These are phyloP conservation scores for Andrographis paniculata DNA, from an alignment of 305 asterid genomes.

Conservation along the genomic window DNA sequence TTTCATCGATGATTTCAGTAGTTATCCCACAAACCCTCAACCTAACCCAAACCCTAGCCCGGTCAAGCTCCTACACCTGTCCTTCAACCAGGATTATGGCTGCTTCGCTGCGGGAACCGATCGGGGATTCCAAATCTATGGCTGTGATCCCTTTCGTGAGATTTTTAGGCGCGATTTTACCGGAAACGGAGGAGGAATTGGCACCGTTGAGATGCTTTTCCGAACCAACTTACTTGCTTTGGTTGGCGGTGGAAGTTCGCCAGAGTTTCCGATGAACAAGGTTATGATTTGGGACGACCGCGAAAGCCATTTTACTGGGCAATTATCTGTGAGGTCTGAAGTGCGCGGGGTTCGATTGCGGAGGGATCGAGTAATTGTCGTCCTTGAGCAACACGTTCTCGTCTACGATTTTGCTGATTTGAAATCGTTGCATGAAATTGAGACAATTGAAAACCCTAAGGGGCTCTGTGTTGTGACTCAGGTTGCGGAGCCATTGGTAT, in stretches of 20 bases:
- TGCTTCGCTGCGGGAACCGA: constrained; percentile 77
- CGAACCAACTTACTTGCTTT: constrained; percentile 76
- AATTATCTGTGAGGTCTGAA: constrained; percentile 68
- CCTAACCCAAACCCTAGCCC: constrained; percentile 20
- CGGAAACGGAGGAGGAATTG: constrained; percentile 65
- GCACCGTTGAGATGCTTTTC: constrained; percentile 82
- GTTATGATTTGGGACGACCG: constrained; percentile 98
- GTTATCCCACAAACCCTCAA: constrained; percentile 4
- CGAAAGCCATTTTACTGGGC: constrained; percentile 70
- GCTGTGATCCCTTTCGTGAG: constrained; percentile 84
- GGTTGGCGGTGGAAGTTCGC: constrained; percentile 79
- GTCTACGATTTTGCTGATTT: constrained; percentile 76
- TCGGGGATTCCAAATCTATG: constrained; percentile 68
- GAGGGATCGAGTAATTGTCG: constrained; percentile 63
- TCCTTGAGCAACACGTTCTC: constrained; percentile 76
- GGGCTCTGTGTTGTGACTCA: constrained; percentile 84
- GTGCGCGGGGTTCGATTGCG: constrained; percentile 80
- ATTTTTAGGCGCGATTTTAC: constrained; percentile 77
- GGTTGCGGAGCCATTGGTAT: constrained; percentile 51
- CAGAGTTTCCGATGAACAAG: constrained; percentile 72
- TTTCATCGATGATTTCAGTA: constrained; percentile 4
- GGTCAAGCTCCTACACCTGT: constrained; percentile 46
- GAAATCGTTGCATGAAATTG: constrained; percentile 83
- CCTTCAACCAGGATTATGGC: constrained; percentile 79
- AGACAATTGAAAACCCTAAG: constrained; percentile 78